Percentiles rank a stretch among this genome's conserved stretches.
Evolutionary conservation across 2,329 filamentous ascomycete species (phyloP).

Genomic region (Fusarium sp.): DNA sequence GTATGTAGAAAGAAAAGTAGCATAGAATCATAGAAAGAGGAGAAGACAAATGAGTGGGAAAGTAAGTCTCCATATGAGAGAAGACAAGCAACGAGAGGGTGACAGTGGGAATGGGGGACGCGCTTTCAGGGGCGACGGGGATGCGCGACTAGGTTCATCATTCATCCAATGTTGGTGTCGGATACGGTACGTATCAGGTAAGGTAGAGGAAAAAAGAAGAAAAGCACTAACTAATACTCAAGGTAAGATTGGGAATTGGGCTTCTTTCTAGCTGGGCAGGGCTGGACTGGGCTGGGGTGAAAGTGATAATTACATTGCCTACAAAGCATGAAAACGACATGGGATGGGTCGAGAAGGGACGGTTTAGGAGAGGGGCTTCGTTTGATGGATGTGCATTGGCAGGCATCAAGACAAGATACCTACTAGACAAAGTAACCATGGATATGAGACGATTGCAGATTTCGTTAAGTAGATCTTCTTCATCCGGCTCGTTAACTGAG

Average conservation of each 20-base stretch:
- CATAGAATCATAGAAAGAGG: conserved; percentile 30
- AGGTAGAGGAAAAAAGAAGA: conserved; percentile 17
- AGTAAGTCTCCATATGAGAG: conserved; percentile 28
- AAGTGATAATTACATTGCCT: conserved; percentile 5
- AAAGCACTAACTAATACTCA: conserved; percentile 16
- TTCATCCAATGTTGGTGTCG: conserved; percentile 10
- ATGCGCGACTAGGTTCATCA: conserved; percentile 41
- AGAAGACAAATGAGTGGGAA: conserved; percentile 30
- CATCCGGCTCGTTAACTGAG: neutral
- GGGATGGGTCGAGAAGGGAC: conserved; percentile 28
- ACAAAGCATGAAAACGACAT: conserved; percentile 35
- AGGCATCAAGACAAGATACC: neutral
- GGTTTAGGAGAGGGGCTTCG: conserved; percentile 17
- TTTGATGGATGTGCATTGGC: conserved; percentile 18
- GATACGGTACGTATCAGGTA: conserved; percentile 19
- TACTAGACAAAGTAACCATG: conserved; percentile 14
- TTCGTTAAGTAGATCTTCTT: neutral
- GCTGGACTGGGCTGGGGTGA: conserved; percentile 28
- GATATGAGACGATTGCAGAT: conserved; percentile 5
- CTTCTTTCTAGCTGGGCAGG: conserved; percentile 7
- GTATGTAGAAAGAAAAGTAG: conserved; percentile 30
- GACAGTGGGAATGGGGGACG: conserved; percentile 39
- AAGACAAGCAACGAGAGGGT: conserved; percentile 38
- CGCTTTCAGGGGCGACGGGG: conserved; percentile 43
- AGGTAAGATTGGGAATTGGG: conserved; percentile 39